A percentile compares a stretch with the other conserved stretches of the same genome.
Conservation (phyloP, 1,284 basidiomycete species). For the Polyporus tsugae region DNA sequence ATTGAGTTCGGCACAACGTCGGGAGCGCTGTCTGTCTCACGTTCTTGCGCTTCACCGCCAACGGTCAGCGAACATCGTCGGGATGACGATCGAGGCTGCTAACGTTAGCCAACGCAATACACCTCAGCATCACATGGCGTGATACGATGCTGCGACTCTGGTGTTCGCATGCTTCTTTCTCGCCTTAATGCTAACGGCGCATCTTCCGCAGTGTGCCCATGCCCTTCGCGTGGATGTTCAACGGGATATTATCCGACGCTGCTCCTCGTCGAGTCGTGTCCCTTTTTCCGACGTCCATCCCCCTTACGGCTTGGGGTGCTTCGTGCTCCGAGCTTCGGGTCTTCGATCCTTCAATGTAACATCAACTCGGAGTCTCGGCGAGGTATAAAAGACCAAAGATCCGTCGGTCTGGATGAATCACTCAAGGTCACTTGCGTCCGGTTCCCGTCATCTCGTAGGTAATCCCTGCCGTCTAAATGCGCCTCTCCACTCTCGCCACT, state of each 20-base stretch:
- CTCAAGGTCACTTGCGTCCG: background rate
- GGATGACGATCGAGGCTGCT: background rate
- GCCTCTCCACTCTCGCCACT: constrained; percentile 24
- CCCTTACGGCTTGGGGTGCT: background rate
- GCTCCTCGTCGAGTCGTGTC: background rate
- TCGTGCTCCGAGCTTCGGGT: background rate
- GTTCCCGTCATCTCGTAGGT: background rate
- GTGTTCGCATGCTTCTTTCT: background rate
- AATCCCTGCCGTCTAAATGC: constrained; percentile 26
- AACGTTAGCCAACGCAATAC: constrained; percentile 4
- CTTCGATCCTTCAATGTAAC: background rate
- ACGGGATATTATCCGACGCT: background rate
- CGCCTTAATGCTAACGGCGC: background rate
- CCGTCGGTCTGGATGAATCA: background rate
- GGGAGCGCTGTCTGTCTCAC: constrained; percentile 10
- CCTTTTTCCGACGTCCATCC: constrained; percentile 1
- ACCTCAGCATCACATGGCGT: constrained; percentile 5
- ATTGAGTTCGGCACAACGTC: constrained; percentile 27
- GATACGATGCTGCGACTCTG: background rate
- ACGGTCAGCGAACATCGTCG: background rate
- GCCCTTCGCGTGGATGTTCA: background rate
- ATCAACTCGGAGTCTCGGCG: background rate
- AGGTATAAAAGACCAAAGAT: constrained; percentile 1
- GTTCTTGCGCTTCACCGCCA: constrained; percentile 3
- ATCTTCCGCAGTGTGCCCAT: constrained; percentile 15